Conservation (phyloP, 75 land plant genomes). For the Pinus tabuliformis region DNA sequence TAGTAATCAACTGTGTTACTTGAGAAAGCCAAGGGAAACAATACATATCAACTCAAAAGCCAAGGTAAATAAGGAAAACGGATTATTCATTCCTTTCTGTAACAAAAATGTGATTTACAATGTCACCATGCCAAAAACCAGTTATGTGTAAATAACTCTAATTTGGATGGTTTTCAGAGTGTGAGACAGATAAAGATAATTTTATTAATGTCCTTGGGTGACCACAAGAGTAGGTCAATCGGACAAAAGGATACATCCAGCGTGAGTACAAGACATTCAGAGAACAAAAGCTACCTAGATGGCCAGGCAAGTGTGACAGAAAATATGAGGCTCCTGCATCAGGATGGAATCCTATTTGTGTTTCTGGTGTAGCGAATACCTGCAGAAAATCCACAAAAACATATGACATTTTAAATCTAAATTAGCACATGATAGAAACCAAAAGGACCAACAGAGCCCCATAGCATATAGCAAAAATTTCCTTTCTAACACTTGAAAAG, state of each 20-base stretch:
- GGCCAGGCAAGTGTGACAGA: constrained; percentile 87
- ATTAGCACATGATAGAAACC: not conserved
- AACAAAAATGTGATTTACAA: not conserved
- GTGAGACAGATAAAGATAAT: not conserved
- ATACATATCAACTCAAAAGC: not conserved
- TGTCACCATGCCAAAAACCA: not conserved
- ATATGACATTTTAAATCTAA: not conserved
- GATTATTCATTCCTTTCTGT: not conserved
- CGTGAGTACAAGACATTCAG: too few species aligned
- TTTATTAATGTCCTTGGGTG: too few species aligned
- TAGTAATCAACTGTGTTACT: not conserved
- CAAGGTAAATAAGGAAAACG: not conserved
- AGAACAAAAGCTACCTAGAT: constrained; percentile 48
- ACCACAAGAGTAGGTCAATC: too few species aligned
- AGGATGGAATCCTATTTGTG: constrained; percentile 86
- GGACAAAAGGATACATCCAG: too few species aligned
- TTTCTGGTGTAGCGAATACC: constrained; percentile 96
- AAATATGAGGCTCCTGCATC: constrained; percentile 93
- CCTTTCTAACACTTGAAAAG: not conserved
- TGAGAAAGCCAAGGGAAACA: not conserved
- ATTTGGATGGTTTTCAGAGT: not conserved
- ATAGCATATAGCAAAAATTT: not conserved
- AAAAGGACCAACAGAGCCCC: not conserved
- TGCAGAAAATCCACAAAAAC: constrained; percentile 20
- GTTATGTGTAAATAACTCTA: not conserved